A percentile compares a stretch with the other conserved stretches of the same genome.
Conservation (phyloP, 2,329 filamentous ascomycete genomes). For the Periglandula ipomoeae region DNA sequence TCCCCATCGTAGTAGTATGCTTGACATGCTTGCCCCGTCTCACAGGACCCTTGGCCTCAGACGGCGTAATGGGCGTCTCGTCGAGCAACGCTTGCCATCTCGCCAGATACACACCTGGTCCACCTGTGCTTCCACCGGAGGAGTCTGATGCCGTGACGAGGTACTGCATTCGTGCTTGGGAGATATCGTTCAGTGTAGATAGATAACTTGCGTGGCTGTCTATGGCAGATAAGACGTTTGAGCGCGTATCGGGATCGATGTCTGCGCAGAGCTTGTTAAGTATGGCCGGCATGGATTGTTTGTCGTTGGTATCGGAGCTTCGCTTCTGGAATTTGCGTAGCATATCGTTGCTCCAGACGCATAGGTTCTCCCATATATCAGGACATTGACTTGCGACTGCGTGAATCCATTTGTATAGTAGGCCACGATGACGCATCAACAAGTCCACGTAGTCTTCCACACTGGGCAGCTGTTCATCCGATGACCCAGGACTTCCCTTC, state of each 20-base stretch:
- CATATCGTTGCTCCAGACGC: conserved; percentile 49
- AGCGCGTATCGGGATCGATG: conserved; percentile 38
- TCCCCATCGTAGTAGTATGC: conserved; percentile 31
- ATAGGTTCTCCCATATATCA: conserved; percentile 52
- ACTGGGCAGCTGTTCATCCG: conserved; percentile 33
- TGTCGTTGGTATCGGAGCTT: conserved; percentile 7
- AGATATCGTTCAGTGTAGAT: conserved; percentile 41
- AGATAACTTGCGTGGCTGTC: conserved; percentile 56
- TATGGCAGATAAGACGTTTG: conserved; percentile 39
- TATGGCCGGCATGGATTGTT: conserved; percentile 23
- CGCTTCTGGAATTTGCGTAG: conserved; percentile 43
- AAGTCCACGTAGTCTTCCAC: conserved; percentile 66
- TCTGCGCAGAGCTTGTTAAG: conserved; percentile 33
- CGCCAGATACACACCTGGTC: conserved; percentile 63
- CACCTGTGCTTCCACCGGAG: conserved; percentile 33
- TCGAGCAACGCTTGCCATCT: conserved; percentile 66
- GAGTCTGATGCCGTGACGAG: conserved; percentile 38
- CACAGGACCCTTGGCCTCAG: conserved; percentile 38
- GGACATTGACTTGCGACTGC: conserved; percentile 59
- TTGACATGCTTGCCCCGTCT: conserved; percentile 45
- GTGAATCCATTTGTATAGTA: conserved; percentile 63
- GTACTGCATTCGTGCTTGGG: conserved; percentile 42
- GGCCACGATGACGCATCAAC: conserved; percentile 52
- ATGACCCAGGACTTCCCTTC: conserved; percentile 13
- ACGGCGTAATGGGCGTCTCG: conserved; percentile 58